Conservation (phyloP, 2,329 filamentous ascomycete species). For the Hypoxylon sp. region DNA sequence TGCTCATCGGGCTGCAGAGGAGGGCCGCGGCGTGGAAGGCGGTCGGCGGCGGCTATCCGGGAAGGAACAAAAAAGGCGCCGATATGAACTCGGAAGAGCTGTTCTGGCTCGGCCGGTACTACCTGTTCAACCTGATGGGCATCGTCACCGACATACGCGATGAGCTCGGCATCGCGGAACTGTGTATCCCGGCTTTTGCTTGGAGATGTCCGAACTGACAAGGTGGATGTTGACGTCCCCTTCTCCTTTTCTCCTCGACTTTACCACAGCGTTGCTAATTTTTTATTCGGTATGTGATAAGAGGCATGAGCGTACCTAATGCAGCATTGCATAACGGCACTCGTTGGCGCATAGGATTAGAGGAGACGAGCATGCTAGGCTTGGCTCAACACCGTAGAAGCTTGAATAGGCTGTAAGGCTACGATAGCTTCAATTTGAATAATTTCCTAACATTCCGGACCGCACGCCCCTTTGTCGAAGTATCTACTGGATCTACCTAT, state of each 20-base stretch:
- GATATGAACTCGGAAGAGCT: background rate
- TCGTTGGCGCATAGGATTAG: background rate
- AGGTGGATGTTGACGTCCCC: background rate
- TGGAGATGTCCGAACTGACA: slow-evolving; percentile 5
- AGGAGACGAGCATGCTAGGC: background rate
- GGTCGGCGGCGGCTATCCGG: background rate
- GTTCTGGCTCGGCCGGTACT: slow-evolving; percentile 29
- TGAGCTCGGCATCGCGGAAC: slow-evolving; percentile 22
- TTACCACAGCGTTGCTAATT: slow-evolving; percentile 13
- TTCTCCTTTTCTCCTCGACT: background rate
- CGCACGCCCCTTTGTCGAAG: no score
- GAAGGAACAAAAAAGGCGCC: background rate
- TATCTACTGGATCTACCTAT: no score
- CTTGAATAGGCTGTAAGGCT: background rate
- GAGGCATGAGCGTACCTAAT: slow-evolving; percentile 14
- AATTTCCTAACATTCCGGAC: background rate
- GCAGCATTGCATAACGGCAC: background rate
- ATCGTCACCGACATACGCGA: slow-evolving; percentile 26
- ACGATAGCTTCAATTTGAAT: background rate
- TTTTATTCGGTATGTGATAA: slow-evolving; percentile 3
- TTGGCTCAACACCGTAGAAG: background rate
- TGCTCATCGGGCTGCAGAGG: slow-evolving; percentile 27
- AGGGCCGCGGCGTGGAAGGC: slow-evolving; percentile 1
- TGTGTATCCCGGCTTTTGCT: slow-evolving; percentile 19
- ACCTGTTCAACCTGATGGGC: slow-evolving; percentile 25